Percentiles rank a stretch among this genome's conserved stretches.
phyloP scores from a whole-genome alignment of 1,284 basidiomycete genomes.

The Pulveroboletus sp. region DNA sequence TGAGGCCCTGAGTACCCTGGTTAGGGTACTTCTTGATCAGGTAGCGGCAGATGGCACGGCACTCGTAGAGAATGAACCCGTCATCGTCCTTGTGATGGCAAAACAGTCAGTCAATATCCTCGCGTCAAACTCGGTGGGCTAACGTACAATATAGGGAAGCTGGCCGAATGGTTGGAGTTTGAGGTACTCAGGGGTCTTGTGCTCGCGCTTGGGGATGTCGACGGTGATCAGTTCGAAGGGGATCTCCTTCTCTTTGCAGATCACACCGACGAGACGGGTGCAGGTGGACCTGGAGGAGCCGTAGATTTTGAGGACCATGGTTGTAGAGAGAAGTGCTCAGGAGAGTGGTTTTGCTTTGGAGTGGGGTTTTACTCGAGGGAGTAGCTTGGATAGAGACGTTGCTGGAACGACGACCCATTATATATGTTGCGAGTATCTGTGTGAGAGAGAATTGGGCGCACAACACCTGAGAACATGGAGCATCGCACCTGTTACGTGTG shows the following conservation, averaged over 20 bases:
- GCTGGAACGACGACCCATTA: too few species aligned
- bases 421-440: too few species aligned
- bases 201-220: constrained; percentile 42
- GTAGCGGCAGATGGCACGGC: constrained; percentile 49
- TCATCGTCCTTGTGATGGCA: constrained; percentile 37
- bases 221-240: constrained; percentile 45
- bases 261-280: constrained; percentile 42
- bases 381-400: too few species aligned
- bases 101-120: background rate
- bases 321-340: too few species aligned
- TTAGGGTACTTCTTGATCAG: constrained; percentile 42
- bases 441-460: too few species aligned
- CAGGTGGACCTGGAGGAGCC: constrained; percentile 17
- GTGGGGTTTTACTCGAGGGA: too few species aligned
- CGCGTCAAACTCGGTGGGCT: too few species aligned
- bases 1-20: constrained; percentile 34
- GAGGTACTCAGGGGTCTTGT: constrained; percentile 45
- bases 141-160: constrained; percentile 37
- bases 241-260: constrained; percentile 50
- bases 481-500: too few species aligned
- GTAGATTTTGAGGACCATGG: too few species aligned
- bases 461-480: too few species aligned
- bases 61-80: constrained; percentile 27
- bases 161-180: constrained; percentile 61
- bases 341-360: too few species aligned